Evolutionary conservation across 2,329 filamentous ascomycete species (phyloP), one percentile per base, ranked within the genome.

Genomic region (Aspergillus tanneri): DNA sequence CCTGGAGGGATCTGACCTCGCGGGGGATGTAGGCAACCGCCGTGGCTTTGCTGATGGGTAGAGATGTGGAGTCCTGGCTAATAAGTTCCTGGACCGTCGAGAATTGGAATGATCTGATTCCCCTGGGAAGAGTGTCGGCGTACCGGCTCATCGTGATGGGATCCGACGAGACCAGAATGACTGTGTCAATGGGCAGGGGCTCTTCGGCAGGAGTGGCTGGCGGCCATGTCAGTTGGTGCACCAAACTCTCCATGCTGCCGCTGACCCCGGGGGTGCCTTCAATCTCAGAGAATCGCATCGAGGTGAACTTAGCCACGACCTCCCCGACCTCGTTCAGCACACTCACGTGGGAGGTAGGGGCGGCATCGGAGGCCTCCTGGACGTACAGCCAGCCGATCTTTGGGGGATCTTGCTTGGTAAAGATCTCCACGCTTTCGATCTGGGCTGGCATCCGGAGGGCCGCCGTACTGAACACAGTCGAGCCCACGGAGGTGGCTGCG

Each of bases 401-500:
- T 6, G 50, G 72, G 2, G 70, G 70, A 3, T 57, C 50, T 5
- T 45, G 36, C 1, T 40, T 41, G 3, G 60, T 55, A 12, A 56
- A 27, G 19, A 70, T 57, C 1, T 57, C 47, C 0, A 72, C 53
- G 8, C 58, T 50, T 12, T 64, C 58, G 16, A 73, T 61, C 9
- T 63, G 54, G 11, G 54, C 35, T 9, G 66, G 62, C 51, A 74
- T 74, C 9, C 72, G 68, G 35, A 75, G 63, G 67, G 63, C 8
- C 63, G 53, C 22, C 68, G n/a, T 57, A 51, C 64, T 73, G 25
- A 56, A 73, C 18, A 75, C 60, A 0, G 68, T 67, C 0, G 72
- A 73, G 2, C 69, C 71, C 3, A 75, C 62, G 0, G 72, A 75
- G 0, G 71, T 72, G 1, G 72, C 72, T 3, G 72, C 66, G 46